These are phyloP conservation scores for Gryganskiella cystojenkinii DNA, from an alignment of 192 early-diverging fungal species.

Conservation along the genomic window DNA sequence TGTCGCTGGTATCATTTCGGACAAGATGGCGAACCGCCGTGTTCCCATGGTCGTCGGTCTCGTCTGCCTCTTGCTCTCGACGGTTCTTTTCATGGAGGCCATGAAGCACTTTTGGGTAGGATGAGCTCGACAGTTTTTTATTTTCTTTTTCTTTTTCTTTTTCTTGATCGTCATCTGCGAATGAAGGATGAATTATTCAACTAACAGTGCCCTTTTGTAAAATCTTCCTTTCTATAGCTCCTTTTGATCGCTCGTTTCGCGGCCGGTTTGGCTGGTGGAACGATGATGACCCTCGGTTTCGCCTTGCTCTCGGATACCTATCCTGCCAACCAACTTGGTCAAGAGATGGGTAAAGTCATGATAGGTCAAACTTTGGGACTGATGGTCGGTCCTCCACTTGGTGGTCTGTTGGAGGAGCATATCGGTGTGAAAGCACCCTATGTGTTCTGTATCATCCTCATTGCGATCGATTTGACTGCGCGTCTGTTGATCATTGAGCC, in stretches of 20 bases:
- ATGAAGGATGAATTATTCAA: too few species aligned
- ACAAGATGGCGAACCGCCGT: constrained; percentile 39
- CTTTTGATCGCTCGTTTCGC: constrained; percentile 26
- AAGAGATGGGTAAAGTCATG: constrained; percentile 59
- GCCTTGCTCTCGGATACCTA: constrained; percentile 53
- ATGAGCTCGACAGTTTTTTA: background rate
- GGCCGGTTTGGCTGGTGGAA: constrained; percentile 34
- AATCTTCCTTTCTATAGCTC: constrained; percentile 8
- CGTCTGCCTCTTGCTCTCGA: constrained; percentile 25
- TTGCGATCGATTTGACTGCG: constrained; percentile 51
- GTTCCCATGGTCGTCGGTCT: constrained; percentile 52
- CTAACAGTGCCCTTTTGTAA: constrained; percentile 9
- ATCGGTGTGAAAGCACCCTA: constrained; percentile 56
- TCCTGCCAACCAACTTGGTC: constrained; percentile 49
- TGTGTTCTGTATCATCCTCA: constrained; percentile 53
- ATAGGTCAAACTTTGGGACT: constrained; percentile 55
- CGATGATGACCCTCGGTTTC: constrained; percentile 48
- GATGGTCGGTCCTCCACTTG: constrained; percentile 56
- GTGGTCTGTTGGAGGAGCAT: constrained; percentile 52
- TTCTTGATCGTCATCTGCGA: constrained; percentile 26
- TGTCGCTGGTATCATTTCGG: constrained; percentile 30
- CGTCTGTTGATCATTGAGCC: constrained; percentile 56
- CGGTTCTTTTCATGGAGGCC: constrained; percentile 40
- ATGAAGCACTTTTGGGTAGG: constrained; percentile 47
- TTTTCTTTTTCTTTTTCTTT: constrained; percentile 1